Base-by-base conservation (phyloP, 1,139 yeast genomes). In the Lodderomyces metapsilosis region DNA sequence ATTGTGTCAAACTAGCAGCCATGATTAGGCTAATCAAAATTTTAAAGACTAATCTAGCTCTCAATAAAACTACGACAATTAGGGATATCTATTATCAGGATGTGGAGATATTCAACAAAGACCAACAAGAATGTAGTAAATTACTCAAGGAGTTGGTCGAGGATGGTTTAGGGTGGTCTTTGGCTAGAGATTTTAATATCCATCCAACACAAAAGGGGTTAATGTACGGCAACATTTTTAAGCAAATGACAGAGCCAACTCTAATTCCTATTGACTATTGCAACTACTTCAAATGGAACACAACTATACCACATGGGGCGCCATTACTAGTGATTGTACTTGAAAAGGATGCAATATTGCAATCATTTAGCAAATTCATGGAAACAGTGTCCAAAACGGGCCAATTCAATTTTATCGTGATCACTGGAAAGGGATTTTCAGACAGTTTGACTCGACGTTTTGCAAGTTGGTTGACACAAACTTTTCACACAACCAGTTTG, bases 361-460 rank as follows among this genome's bases (percentile, higher is more conserved):
- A 61, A 38, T 58, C 68, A 1, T 54, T 74, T 37, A 63, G 64
- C 41, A 47, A 50, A 31, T 32, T 12, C 24, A 32, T 20, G 9
- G 35, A 18, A 18, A 32, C 23, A 5, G 25, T 11, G 16, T n/a
- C 13, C 3, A 11, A 32, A 25, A 39, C 51, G 8, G 43, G 34
- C 16, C 49, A 27, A 21, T 24, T 25, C 13, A 30, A 43, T 23
- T 47, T 50, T 23, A 49, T 79, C 4, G 50, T 80, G 0, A 54
- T 82, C 1, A 80, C 84, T 0, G 91, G 88, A 0, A 81, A 80
- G 56, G 94, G 94, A 4, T 84, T 68, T 49, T 91, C 94, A 0
- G 74, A 69, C 44, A 41, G 46, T 5, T 45, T 64, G 10, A 66
- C 73, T 1, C 53, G 56, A 39, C 43, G 42, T 16, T 64, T 65